Evolutionary conservation across 106 monocot genomes (phyloP), one percentile per base, ranked within the genome.

Genomic region (Posidonia australis): DNA sequence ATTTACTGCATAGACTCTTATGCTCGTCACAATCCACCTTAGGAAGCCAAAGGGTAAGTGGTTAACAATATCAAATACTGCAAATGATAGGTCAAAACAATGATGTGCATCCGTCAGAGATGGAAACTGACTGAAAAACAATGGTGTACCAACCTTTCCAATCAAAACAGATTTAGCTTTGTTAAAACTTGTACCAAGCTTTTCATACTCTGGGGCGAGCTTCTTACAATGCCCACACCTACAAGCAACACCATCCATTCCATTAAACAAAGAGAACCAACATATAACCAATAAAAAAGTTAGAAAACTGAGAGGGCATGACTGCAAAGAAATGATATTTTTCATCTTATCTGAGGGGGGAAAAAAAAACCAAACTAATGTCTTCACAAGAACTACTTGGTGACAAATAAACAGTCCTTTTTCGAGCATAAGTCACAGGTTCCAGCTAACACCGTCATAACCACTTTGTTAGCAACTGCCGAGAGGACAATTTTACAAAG

Each of bases 221-320:
- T 98, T 98, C 83, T 98, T 98, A 72, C 98, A 98, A 44, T 98
- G 98, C 5, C 98, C 98, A 64, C 98, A 98, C 98, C 98, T 98
- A 71, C 66, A 56, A 62, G 30, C 3, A 43, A 26, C 17, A 31
- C 14, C 31, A 32, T 19, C 31, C 20, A 41, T 42, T 21, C n/a
- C 42, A 61, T 42, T 6, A 61, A 13, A 61, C 21, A 61, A 61
- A 19, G 30, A 61, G 21, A 41, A 41, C 13, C 10, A 61, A 43
- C 43, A 61, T 16, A 48, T 48, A n/a, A 1, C 5, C 2, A 2
- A 4, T 16, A 48, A 48, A 48, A 14, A 14, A 14, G 2, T 5
- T 48, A 48, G 11, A 4, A 36, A 36, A 36, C 2, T 7, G 36
- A 7, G 7, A 36, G 2, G 36, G 36, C 36, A 36, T 7, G 36